A percentile compares a stretch with the other conserved stretches of the same genome.
Conservation (phyloP, 108 stramenopile genomes). For the Skeletonema costatum region DNA sequence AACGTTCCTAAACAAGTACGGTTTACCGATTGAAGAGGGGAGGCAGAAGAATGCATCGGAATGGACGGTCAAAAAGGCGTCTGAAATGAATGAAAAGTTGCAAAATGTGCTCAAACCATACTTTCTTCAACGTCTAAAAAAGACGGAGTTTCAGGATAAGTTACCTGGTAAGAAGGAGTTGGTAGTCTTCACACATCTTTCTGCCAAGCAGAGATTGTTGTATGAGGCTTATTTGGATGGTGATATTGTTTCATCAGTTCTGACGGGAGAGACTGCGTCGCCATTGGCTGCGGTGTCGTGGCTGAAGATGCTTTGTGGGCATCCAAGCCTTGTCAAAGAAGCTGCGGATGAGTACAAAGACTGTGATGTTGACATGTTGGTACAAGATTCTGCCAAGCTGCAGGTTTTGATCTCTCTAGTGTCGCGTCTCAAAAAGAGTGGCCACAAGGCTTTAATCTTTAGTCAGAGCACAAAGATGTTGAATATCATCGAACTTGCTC, state of each 20-base stretch:
- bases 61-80: slow-evolving; percentile 64
- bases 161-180: slow-evolving; percentile 93
- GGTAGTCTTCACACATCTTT: slow-evolving; percentile 90
- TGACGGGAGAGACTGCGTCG: slow-evolving; percentile 49
- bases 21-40: slow-evolving; percentile 77
- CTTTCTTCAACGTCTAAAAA: slow-evolving; percentile 88
- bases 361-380: slow-evolving; percentile 31
- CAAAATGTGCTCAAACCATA: slow-evolving; percentile 81
- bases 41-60: slow-evolving; percentile 72
- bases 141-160: slow-evolving; percentile 75
- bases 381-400: slow-evolving; percentile 73
- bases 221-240: slow-evolving; percentile 80
- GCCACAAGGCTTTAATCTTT: slow-evolving; percentile 90
- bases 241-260: slow-evolving; percentile 49
- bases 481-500: slow-evolving; percentile 76
- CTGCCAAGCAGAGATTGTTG: slow-evolving; percentile 75
- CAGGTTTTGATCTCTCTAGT: slow-evolving; percentile 71
- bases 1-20: slow-evolving; percentile 68
- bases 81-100: slow-evolving; percentile 67
- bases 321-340: slow-evolving; percentile 67
- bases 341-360: slow-evolving; percentile 19
- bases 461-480: slow-evolving; percentile 94
- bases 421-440: slow-evolving; percentile 52
- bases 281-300: slow-evolving; percentile 72
- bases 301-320: slow-evolving; percentile 83